Conservation (phyloP, 192 early-diverging fungal species). For the Umbelopsis ramanniana region DNA sequence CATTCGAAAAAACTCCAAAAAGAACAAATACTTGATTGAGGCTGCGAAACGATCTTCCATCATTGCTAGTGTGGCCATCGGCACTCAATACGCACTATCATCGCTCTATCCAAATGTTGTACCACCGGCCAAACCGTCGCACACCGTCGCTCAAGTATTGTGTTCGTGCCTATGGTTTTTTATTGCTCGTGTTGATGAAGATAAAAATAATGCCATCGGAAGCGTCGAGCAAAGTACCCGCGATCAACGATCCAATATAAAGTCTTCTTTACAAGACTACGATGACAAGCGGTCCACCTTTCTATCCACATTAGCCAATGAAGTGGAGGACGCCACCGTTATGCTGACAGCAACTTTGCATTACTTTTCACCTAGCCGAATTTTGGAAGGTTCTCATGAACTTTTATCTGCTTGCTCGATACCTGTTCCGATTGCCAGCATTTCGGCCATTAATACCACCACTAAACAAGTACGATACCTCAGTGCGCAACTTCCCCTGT, state of each 20-base stretch:
- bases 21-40: neutral
- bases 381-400: conserved; percentile 53
- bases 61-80: neutral
- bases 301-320: conserved; percentile 44
- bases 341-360: conserved; percentile 53
- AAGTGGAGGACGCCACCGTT: conserved; percentile 52
- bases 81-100: neutral
- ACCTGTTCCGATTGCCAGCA: conserved; percentile 54
- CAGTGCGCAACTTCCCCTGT: conserved; percentile 44
- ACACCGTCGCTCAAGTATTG: conserved; percentile 7
- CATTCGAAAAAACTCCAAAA: neutral
- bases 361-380: conserved; percentile 51
- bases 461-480: conserved; percentile 59
- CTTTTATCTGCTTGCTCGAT: conserved; percentile 59
- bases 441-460: conserved; percentile 57
- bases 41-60: conserved; percentile 11
- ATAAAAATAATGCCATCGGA: neutral
- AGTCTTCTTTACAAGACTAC: conserved; percentile 7
- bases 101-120: conserved; percentile 6
- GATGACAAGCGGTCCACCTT: conserved; percentile 34
- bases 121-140: neutral
- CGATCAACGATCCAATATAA: neutral
- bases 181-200: neutral
- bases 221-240: neutral
- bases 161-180: conserved; percentile 8